Evolutionary conservation across 75 land plant genomes (phyloP).

Genomic region (Pinus taeda): DNA sequence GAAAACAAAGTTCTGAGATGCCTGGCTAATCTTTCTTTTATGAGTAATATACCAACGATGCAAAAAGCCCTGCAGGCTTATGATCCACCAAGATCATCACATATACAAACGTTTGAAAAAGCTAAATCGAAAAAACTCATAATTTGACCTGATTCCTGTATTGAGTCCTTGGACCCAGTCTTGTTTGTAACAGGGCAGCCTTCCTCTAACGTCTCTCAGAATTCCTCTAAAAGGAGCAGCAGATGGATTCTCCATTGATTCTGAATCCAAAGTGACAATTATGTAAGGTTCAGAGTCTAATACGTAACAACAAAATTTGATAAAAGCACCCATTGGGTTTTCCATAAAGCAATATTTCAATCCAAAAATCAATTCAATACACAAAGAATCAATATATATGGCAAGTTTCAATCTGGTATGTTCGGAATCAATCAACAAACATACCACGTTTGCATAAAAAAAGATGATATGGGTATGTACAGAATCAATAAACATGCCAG

Average conservation of each 20-base stretch:
- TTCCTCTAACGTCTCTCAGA: constrained; percentile 62
- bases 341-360: too few relatives aligned
- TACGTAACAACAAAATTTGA: too few relatives aligned
- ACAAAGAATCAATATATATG: too few relatives aligned
- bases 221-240: constrained; percentile 60
- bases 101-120: background rate
- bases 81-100: background rate
- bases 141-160: constrained; percentile 59
- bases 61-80: background rate
- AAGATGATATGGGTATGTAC: too few relatives aligned
- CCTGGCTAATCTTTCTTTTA: background rate
- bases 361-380: too few relatives aligned
- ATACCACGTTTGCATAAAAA: too few relatives aligned
- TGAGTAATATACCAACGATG: background rate
- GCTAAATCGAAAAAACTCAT: background rate
- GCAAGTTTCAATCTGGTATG: too few relatives aligned
- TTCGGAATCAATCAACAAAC: too few relatives aligned
- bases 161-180: constrained; percentile 77
- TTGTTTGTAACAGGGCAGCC: constrained; percentile 62
- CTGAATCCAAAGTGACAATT: too few relatives aligned
- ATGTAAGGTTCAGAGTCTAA: too few relatives aligned
- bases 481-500: too few relatives aligned
- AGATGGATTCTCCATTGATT: background rate
- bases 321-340: too few relatives aligned
- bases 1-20: background rate